Evolutionary conservation across 192 early-diverging fungal species (phyloP).

Genomic region (Coemansia sp.): DNA sequence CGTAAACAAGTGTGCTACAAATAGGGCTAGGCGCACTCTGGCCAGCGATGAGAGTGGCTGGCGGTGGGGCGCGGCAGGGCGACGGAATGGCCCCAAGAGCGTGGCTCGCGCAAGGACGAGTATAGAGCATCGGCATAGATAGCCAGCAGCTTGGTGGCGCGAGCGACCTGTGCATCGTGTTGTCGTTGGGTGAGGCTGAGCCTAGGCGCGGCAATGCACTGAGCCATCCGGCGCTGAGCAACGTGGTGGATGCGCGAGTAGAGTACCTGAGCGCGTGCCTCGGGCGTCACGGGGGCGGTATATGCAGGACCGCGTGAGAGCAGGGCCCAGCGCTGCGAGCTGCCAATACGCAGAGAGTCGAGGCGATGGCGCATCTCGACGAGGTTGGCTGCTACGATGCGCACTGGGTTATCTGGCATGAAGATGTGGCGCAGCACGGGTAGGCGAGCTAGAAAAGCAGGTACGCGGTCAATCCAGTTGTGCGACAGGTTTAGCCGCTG

Average conservation of each 20-base stretch:
- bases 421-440: constrained; percentile 33
- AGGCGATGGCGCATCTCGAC: constrained; percentile 52
- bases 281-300: constrained; percentile 4
- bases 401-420: constrained; percentile 40
- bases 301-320: constrained; percentile 15
- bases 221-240: constrained; percentile 35
- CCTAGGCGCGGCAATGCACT: constrained; percentile 29
- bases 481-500: constrained; percentile 49
- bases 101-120: constrained; percentile 36
- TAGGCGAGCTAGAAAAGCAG: constrained; percentile 37
- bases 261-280: constrained; percentile 16
- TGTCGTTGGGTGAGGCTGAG: constrained; percentile 43
- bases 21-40: not conserved
- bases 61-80: constrained; percentile 24
- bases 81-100: constrained; percentile 50
- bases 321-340: constrained; percentile 26
- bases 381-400: constrained; percentile 37
- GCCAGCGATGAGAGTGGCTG: not conserved
- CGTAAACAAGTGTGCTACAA: not conserved
- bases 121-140: constrained; percentile 37
- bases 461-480: constrained; percentile 49
- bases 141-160: constrained; percentile 32
- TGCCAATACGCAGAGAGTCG: constrained; percentile 33
- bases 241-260: constrained; percentile 28
- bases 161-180: constrained; percentile 40